Conservation (phyloP, 2,329 filamentous ascomycete species). For the Clonostachys rosea region DNA sequence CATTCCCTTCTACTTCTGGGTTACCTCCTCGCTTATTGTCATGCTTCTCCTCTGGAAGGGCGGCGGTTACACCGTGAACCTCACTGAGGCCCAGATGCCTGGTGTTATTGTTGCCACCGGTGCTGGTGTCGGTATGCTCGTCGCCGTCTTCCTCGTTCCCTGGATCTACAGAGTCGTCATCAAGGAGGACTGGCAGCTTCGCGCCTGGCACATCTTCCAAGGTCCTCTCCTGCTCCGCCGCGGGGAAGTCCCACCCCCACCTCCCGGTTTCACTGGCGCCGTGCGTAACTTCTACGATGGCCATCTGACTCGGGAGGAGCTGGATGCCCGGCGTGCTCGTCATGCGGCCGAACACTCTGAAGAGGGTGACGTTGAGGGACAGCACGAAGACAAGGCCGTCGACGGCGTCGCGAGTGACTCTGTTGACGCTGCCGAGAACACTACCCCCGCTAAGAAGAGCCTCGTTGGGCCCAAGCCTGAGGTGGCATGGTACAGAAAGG, state of each 20-base stretch:
- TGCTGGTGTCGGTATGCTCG: conserved; percentile 40
- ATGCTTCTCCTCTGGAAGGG: conserved; percentile 60
- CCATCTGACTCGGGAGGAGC: conserved; percentile 47
- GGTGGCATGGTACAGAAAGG: conserved; percentile 31
- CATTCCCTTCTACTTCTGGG: conserved; percentile 52
- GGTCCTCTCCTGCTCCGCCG: conserved; percentile 48
- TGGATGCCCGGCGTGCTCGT: conserved; percentile 32
- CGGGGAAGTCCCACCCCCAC: conserved; percentile 30
- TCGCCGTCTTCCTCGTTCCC: conserved; percentile 50
- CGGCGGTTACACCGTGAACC: conserved; percentile 35
- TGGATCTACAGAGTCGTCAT: conserved; percentile 55
- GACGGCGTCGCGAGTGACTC: no score
- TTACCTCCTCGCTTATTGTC: conserved; percentile 47
- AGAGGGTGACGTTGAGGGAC: conserved; percentile 13
- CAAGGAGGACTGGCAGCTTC: conserved; percentile 56
- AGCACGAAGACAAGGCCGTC: conserved; percentile 20
- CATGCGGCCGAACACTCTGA: conserved; percentile 5
- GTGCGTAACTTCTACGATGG: conserved; percentile 53
- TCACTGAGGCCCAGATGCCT: conserved; percentile 41
- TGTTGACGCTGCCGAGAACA: conserved; percentile 20
- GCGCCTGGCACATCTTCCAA: conserved; percentile 45
- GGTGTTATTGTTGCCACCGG: conserved; percentile 51
- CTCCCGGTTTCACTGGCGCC: conserved; percentile 30
- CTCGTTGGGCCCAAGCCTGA: conserved; percentile 17
- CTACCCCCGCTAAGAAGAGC: conserved; percentile 18